Evolutionary conservation across 345 rosid genomes (phyloP).

Genomic region (Moringa oleifera): DNA sequence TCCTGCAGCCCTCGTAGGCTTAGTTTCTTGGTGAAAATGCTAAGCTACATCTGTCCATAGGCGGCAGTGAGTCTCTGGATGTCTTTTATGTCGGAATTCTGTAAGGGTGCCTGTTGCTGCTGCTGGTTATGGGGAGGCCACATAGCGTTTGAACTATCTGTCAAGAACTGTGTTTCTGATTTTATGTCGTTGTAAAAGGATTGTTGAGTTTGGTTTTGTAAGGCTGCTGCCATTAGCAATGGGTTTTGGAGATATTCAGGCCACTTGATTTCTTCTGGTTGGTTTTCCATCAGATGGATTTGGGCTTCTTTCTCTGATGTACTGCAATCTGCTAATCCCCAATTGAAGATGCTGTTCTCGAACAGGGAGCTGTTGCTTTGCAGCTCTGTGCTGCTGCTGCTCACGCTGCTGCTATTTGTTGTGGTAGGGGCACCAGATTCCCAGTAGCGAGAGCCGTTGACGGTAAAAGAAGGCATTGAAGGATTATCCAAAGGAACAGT

Average conservation of each 20-base stretch:
- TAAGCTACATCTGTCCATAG: slow-evolving; percentile 28
- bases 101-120: slow-evolving; percentile 33
- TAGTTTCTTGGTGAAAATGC: neutral
- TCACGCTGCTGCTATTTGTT: slow-evolving; percentile 29
- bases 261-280: slow-evolving; percentile 38
- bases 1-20: no score
- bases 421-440: slow-evolving; percentile 32
- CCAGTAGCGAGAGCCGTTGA: slow-evolving; percentile 36
- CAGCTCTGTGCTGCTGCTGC: slow-evolving; percentile 42
- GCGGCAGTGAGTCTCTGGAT: slow-evolving; percentile 35
- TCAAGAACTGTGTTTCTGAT: slow-evolving; percentile 56
- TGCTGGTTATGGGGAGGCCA: slow-evolving; percentile 48
- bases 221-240: slow-evolving; percentile 41
- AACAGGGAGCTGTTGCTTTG: slow-evolving; percentile 48
- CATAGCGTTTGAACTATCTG: slow-evolving; percentile 34
- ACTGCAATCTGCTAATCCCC: slow-evolving; percentile 55
- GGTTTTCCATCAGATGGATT: slow-evolving; percentile 28
- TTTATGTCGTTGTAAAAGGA: slow-evolving; percentile 56
- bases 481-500: slow-evolving; percentile 27
- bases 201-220: slow-evolving; percentile 55
- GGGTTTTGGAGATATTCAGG: slow-evolving; percentile 45
- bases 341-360: slow-evolving; percentile 40
- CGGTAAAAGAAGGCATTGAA: slow-evolving; percentile 25
- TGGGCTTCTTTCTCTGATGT: slow-evolving; percentile 38
- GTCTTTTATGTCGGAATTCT: slow-evolving; percentile 21